Base-by-base conservation (phyloP, 192 early-diverging fungal species). In the Dimargaris cristalligena region DNA sequence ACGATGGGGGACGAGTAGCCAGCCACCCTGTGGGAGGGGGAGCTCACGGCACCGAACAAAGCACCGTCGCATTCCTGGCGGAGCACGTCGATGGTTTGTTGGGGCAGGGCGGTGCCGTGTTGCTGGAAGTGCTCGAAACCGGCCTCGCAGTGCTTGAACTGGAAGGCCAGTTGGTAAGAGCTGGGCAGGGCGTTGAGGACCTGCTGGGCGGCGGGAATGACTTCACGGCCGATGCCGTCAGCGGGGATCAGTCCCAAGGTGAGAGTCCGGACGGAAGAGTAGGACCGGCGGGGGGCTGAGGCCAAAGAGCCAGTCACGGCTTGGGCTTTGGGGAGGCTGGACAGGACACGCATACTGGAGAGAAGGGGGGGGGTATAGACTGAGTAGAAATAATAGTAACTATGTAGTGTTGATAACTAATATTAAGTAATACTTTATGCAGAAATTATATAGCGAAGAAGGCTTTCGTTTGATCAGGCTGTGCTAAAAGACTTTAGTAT, bases 1-100 rank as follows among this genome's bases (percentile, higher is more conserved):
- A 98, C 95, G 59, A 98, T 98, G 25, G 95, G 95, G 8, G 91
- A 94, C 33, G 92, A 92, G 73, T 98, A 98, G 41, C 95, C 95
- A 3, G 85, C 92, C 23, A 96, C 95, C 75, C 90, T 94, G 78
- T 94, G 92, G 23, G 92, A 94, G 31, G 95, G 95, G 52, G 94
- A 98, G 74, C 92, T 90, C 59, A 98, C 95, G 45, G 92, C 89
- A 22, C 95, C 95, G 75, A 98, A 98, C 58, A 98, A 78, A 16
- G 91, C 95, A 4, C 92, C 92, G 34, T 90, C 81, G 63, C 92
- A 96, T 51, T 90, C 82, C 57, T 71, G 76, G 69, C 84, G 83
- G 52, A 96, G 77, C 38, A 71, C 75, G 14, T 80, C 78, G 4
- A 98, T 80, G 18, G 92, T 98, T 60, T 82, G 74, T 44, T 87